Conservation (phyloP, 2,329 filamentous ascomycete species). For the Penicillium sclerotiorum region DNA sequence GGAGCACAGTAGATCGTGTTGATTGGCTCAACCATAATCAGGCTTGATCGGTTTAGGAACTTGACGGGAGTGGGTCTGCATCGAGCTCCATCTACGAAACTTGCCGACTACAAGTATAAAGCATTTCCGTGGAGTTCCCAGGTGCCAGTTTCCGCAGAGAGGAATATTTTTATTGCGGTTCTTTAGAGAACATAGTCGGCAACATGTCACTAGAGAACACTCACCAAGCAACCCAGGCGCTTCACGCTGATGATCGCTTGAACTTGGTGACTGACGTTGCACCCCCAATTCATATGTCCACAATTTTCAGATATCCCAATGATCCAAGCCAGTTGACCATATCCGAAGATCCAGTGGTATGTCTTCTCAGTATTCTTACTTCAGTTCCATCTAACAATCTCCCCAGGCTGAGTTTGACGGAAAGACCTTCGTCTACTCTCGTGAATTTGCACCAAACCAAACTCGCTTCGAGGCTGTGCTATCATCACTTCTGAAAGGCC, state of each 20-base stretch:
- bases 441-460: constrained; percentile 75
- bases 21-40: background rate
- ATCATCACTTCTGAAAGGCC: constrained; percentile 64
- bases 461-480: constrained; percentile 85
- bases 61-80: constrained; percentile 23
- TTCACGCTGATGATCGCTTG: constrained; percentile 80
- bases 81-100: background rate
- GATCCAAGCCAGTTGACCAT: constrained; percentile 67
- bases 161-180: too few relatives aligned
- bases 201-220: constrained; percentile 22
- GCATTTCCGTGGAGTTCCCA: too few relatives aligned
- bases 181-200: too few relatives aligned
- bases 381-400: background rate
- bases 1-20: background rate
- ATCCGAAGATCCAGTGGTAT: constrained; percentile 58
- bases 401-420: constrained; percentile 26
- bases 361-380: constrained; percentile 17
- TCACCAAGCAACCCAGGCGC: constrained; percentile 58
- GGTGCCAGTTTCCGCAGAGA: too few relatives aligned
- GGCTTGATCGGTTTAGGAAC: constrained; percentile 18
- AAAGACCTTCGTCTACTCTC: constrained; percentile 75
- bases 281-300: constrained; percentile 85
- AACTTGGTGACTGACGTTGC: constrained; percentile 77
- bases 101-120: background rate
- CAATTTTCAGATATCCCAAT: constrained; percentile 78